Base-by-base conservation (phyloP, 2,329 filamentous ascomycete genomes). In the Aspergillus sp. region DNA sequence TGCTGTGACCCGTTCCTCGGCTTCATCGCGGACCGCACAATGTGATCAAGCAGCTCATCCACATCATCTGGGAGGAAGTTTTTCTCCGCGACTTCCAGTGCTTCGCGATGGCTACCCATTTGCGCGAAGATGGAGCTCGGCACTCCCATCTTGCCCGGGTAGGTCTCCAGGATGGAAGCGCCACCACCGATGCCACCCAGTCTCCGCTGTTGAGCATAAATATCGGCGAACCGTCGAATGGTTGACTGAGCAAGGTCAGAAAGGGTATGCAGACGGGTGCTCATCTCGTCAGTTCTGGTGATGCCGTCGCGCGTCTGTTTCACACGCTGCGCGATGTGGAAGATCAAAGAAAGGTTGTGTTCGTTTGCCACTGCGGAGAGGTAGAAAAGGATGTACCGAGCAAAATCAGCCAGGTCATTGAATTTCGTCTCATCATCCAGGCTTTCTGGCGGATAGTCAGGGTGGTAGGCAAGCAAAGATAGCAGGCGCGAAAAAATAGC, bases 301-400 rank as follows among this genome's bases (percentile, higher is more conserved):
- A 97, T 84, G 11, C 83, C 88, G 68, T 99, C 94, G 40, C 84
- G 82, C 9, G 92, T 89, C 70, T 93, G 89, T 77, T 99, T 99
- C 50, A 96, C 87, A 9, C 91, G 85, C 72, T 97, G 92, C 11
- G 91, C 91, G 56, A 96, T 89, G 69, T 94, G 90, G 76, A 89
- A 94, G 38, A 99, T 91, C 55, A 96, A 77, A 0, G 89, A 88
- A 14, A 97, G 79, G 62, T 96, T 99, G 42, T 89, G 83, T 68
- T 95, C 89, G 0, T 86, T 93, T 9, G 90, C 90, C 16, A 96
- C 85, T 35, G 86, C 84, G 56, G 82, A 85, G 44, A 97, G 79
- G 67, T 95, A 99, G 73, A 93, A 96, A 40, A 96, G 71, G 52
- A 99, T 85, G 69, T 97, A 99, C 61, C 86, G 85, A 5, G 89